A percentile compares a stretch with the other conserved stretches of the same genome.
phyloP scores from a whole-genome alignment of 139 green algal genomes.

The Haematococcus sp. region DNA sequence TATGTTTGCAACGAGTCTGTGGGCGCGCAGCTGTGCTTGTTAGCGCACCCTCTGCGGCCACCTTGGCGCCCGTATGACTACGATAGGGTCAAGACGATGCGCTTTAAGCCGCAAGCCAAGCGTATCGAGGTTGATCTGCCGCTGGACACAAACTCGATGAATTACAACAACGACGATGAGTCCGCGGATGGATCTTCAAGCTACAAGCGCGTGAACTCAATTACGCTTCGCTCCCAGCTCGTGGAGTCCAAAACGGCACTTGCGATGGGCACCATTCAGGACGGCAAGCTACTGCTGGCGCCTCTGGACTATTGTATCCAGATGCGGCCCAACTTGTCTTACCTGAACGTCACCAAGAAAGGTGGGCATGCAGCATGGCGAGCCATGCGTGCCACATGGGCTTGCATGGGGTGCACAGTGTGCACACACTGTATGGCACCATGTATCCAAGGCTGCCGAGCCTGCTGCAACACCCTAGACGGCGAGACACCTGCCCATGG shows the following conservation, averaged over 20 bases:
- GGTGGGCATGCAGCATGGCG: slow-evolving; percentile 8
- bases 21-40: slow-evolving; percentile 64
- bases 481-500: too few relatives aligned
- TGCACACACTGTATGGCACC: too few relatives aligned
- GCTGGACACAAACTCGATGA: slow-evolving; percentile 54
- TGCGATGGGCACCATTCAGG: slow-evolving; percentile 58
- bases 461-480: too few relatives aligned
- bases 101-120: slow-evolving; percentile 63
- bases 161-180: slow-evolving; percentile 59
- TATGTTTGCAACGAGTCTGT: slow-evolving; percentile 57
- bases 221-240: slow-evolving; percentile 53
- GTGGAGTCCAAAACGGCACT: slow-evolving; percentile 43
- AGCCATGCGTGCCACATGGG: not conserved
- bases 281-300: slow-evolving; percentile 68
- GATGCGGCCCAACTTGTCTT: slow-evolving; percentile 68
- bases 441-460: not conserved
- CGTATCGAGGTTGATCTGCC: slow-evolving; percentile 61
- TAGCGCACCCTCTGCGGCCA: slow-evolving; percentile 80
- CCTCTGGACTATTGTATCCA: slow-evolving; percentile 79
- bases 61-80: slow-evolving; percentile 74
- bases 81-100: slow-evolving; percentile 45
- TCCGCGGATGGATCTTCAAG: slow-evolving; percentile 18
- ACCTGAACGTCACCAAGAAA: slow-evolving; percentile 57
- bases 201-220: slow-evolving; percentile 23
- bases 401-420: too few relatives aligned